Evolutionary conservation across 306 rosid genomes (phyloP).

Genomic region (Begonia fuchsioides): DNA sequence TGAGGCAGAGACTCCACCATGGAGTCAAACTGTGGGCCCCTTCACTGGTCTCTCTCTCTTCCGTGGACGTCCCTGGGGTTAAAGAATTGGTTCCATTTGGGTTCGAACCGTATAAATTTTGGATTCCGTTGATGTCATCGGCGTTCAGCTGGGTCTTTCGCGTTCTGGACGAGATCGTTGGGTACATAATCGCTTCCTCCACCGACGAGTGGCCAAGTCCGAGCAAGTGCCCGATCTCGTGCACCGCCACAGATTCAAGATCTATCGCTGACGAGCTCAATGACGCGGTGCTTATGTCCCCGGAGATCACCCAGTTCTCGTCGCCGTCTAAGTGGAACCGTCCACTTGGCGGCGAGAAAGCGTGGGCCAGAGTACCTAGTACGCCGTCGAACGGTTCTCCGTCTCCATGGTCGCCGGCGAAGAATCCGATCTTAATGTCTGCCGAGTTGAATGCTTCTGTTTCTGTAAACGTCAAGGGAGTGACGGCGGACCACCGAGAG

Average conservation of each 20-base stretch:
- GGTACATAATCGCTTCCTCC: too few relatives aligned
- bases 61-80: slow-evolving; percentile 12
- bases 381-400: slow-evolving; percentile 73
- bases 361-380: slow-evolving; percentile 73
- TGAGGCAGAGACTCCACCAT: slow-evolving; percentile 9
- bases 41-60: slow-evolving; percentile 28
- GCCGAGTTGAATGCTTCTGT: slow-evolving; percentile 15
- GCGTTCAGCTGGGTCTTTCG: slow-evolving; percentile 36
- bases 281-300: slow-evolving; percentile 52
- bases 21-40: slow-evolving; percentile 5
- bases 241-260: too few relatives aligned
- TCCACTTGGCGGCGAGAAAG: slow-evolving; percentile 80
- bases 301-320: slow-evolving; percentile 58
- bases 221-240: too few relatives aligned
- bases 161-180: too few relatives aligned
- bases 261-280: too few relatives aligned
- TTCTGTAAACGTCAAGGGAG: slow-evolving; percentile 33
- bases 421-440: slow-evolving; percentile 52
- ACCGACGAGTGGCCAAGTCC: too few relatives aligned
- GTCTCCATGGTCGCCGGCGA: slow-evolving; percentile 65
- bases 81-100: slow-evolving; percentile 36
- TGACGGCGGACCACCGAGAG: slow-evolving; percentile 48
- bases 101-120: slow-evolving; percentile 46
- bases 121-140: slow-evolving; percentile 66
- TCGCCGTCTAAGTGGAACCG: slow-evolving; percentile 36